phyloP scores from a whole-genome alignment of 1,139 yeast genomes.

The Torulaspora pretoriensis region DNA sequence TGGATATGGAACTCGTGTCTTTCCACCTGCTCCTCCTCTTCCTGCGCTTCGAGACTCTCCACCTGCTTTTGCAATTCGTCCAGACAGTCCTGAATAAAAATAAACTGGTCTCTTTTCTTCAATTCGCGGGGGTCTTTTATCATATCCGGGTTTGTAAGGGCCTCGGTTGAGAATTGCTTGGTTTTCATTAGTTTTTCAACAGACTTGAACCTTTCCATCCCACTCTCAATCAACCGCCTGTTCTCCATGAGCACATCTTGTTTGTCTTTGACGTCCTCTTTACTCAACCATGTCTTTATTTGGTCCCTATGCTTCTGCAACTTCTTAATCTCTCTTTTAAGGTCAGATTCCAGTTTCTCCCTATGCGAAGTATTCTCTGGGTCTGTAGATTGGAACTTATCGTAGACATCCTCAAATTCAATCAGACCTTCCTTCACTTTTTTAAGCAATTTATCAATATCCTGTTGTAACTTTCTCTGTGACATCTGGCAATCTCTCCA shows the following conservation, averaged over 20 bases:
- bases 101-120: conserved; percentile 71
- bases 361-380: conserved; percentile 69
- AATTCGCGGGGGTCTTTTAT: conserved; percentile 70
- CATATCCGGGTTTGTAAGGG: conserved; percentile 65
- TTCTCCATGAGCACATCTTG: conserved; percentile 69
- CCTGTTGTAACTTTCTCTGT: conserved; percentile 67
- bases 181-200: conserved; percentile 93
- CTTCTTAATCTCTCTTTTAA: conserved; percentile 94
- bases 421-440: conserved; percentile 91
- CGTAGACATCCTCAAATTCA: conserved; percentile 81
- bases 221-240: conserved; percentile 78
- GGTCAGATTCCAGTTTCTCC: conserved; percentile 88
- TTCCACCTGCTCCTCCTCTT: conserved; percentile 64
- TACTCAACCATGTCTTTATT: conserved; percentile 91
- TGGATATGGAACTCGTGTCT: conserved; percentile 78
- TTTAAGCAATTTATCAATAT: conserved; percentile 93
- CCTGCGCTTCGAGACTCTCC: conserved; percentile 74
- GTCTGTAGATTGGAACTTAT: conserved; percentile 76
- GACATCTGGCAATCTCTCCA: conserved; percentile 44
- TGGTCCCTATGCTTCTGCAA: conserved; percentile 93
- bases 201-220: conserved; percentile 95
- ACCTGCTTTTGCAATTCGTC: conserved; percentile 83
- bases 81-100: conserved; percentile 66
- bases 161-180: conserved; percentile 93
- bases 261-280: conserved; percentile 89